Evolutionary conservation across 1,284 basidiomycete species (phyloP).

Genomic region (Pseudozyma sp.): DNA sequence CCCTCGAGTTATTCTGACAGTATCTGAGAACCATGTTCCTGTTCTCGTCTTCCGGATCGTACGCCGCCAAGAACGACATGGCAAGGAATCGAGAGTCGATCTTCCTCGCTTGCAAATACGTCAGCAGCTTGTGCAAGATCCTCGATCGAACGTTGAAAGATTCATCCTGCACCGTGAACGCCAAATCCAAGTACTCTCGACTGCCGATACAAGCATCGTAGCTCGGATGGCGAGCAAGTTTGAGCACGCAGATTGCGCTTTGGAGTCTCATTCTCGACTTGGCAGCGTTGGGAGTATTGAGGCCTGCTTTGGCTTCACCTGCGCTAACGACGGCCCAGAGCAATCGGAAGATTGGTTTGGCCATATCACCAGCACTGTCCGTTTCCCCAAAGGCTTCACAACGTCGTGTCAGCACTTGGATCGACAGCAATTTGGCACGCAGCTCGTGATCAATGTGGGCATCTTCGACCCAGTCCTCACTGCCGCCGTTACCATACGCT

Average conservation of each 20-base stretch:
- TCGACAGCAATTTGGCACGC: slow-evolving; percentile 43
- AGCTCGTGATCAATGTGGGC: slow-evolving; percentile 38
- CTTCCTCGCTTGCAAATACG: slow-evolving; percentile 75
- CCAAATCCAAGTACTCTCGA: slow-evolving; percentile 77
- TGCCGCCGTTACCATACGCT: slow-evolving; percentile 19
- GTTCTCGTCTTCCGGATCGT: slow-evolving; percentile 82
- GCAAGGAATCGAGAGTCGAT: slow-evolving; percentile 82
- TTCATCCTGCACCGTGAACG: slow-evolving; percentile 84
- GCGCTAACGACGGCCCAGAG: slow-evolving; percentile 48
- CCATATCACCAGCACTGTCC: slow-evolving; percentile 43
- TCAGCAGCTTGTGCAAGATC: slow-evolving; percentile 82
- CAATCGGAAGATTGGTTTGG: slow-evolving; percentile 56
- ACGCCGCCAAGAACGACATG: slow-evolving; percentile 86
- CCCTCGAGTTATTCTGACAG: slow-evolving; percentile 14
- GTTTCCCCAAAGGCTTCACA: slow-evolving; percentile 50
- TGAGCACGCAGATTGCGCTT: slow-evolving; percentile 83
- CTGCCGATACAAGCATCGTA: slow-evolving; percentile 76
- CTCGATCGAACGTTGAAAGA: slow-evolving; percentile 84
- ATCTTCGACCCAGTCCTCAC: slow-evolving; percentile 59
- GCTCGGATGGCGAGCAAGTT: slow-evolving; percentile 77
- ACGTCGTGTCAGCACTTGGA: slow-evolving; percentile 55
- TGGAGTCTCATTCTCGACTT: slow-evolving; percentile 77
- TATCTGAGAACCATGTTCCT: slow-evolving; percentile 50
- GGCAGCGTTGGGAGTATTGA: slow-evolving; percentile 51
- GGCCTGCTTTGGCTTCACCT: slow-evolving; percentile 47